Conservation (phyloP, 2,329 filamentous ascomycete species). For the Delphinella strobiligena region DNA sequence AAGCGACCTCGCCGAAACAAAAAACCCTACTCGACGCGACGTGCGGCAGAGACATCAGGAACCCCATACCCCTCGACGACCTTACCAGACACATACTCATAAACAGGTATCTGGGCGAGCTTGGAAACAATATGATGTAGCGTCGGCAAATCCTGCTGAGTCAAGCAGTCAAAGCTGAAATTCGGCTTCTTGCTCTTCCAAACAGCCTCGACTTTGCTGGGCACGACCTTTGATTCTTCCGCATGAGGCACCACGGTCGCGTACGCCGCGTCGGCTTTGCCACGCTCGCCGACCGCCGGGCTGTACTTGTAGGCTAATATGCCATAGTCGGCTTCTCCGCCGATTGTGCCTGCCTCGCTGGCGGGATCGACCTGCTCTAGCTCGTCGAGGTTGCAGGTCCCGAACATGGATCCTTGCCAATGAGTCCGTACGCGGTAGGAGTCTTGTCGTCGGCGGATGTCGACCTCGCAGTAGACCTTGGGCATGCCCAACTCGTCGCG, state of each 20-base stretch:
- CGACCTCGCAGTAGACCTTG: slow-evolving; percentile 27
- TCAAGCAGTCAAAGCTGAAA: slow-evolving; percentile 36
- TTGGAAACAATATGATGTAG: slow-evolving; percentile 44
- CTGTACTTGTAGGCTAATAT: slow-evolving; percentile 31
- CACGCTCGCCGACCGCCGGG: slow-evolving; percentile 39
- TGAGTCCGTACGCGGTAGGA: slow-evolving; percentile 9
- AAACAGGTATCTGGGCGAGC: slow-evolving; percentile 46
- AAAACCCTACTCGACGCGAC: too few species aligned
- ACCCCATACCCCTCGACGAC: too few species aligned
- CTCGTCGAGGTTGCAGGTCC: slow-evolving; percentile 7
- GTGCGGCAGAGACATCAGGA: slow-evolving; percentile 1
- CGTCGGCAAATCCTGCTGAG: slow-evolving; percentile 46
- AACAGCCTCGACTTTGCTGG: neutral
- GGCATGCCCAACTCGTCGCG: slow-evolving; percentile 52
- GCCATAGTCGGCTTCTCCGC: slow-evolving; percentile 11
- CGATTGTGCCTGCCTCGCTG: slow-evolving; percentile 4
- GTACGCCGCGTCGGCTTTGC: slow-evolving; percentile 43
- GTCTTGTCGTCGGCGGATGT: slow-evolving; percentile 6
- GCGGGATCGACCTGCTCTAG: slow-evolving; percentile 8
- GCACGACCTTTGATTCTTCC: slow-evolving; percentile 7
- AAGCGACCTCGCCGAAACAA: too few species aligned
- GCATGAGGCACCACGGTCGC: slow-evolving; percentile 26
- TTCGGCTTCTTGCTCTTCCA: slow-evolving; percentile 28
- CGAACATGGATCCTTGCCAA: slow-evolving; percentile 10
- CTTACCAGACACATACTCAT: slow-evolving; percentile 21